Base-by-base conservation (phyloP, 345 rosid genomes). In the Corymbia maculata region DNA sequence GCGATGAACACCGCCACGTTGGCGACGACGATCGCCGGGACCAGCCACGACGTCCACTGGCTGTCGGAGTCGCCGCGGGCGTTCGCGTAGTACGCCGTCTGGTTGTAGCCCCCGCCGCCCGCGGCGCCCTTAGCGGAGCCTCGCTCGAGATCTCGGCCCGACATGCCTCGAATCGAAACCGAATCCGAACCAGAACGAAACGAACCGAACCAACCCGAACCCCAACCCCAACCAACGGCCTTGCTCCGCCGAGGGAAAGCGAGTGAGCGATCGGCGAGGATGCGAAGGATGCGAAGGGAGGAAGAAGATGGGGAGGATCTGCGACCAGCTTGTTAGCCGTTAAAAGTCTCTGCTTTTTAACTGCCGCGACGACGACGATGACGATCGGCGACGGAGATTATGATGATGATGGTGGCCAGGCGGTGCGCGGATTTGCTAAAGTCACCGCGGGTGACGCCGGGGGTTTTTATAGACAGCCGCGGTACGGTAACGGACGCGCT, bases 21-120 rank as follows among this genome's bases (percentile, higher is more conserved):
- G 17, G 93, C 98, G 68, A 94, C 94, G 28, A 98, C 96, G 89
- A 97, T 92, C 91, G 92, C 87, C 9, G 98, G 99, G 87, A 98
- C 92, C 86, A 98, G 91, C 99, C 99, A 98, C 9, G 98, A 95
- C 26, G 96, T 96, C 99, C 99, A 97, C 55, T 93, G 94, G 61
- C 91, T 91, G 24, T 95, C 94, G 49, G 88, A 86, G 22, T 91
- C 90, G 8, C 92, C 94, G 8, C 90, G 14, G 82, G 24, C 6
- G 19, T 42, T 11, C 80, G 47, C 92, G 86, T 93, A 91, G 90
- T 92, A 93, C 21, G 89, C 45, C 21, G 85, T 32, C 5, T 89
- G 87, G 64, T 45, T 89, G 90, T 70, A 68, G 70, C 86, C 26
- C 82, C 82, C 82, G 13, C 26, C 14, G 79, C 17, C 45, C 17